Conservation (phyloP, 2,329 filamentous ascomycete species). For the Cladosporium cucumerinum region DNA sequence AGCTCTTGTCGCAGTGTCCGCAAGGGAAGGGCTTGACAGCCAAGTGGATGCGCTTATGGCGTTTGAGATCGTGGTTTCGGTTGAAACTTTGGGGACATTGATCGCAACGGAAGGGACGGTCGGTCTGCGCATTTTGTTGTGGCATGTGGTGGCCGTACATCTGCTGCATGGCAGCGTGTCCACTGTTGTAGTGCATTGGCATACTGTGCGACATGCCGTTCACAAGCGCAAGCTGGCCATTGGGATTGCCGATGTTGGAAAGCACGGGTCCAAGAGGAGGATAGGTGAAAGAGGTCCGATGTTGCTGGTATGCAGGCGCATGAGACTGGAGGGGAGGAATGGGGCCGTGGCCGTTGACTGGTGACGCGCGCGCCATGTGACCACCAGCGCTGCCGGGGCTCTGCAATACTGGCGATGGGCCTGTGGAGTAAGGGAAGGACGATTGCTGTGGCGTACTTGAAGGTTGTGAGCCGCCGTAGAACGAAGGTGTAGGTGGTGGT, state of each 20-base stretch:
- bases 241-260: constrained; percentile 74
- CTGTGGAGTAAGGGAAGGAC: constrained; percentile 48
- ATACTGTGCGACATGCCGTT: constrained; percentile 54
- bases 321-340: constrained; percentile 48
- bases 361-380: constrained; percentile 51
- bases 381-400: constrained; percentile 48
- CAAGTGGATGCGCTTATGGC: constrained; percentile 91
- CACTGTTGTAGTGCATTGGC: constrained; percentile 55
- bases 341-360: constrained; percentile 43
- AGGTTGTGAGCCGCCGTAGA: constrained; percentile 56
- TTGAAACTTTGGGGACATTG: constrained; percentile 92
- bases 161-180: constrained; percentile 66
- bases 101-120: constrained; percentile 93
- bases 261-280: constrained; percentile 66
- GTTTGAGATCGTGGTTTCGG: constrained; percentile 91
- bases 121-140: constrained; percentile 57
- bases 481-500: constrained; percentile 59
- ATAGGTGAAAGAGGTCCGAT: constrained; percentile 50
- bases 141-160: constrained; percentile 51
- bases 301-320: constrained; percentile 51
- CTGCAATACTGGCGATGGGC: constrained; percentile 49
- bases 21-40: constrained; percentile 96
- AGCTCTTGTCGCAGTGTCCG: constrained; percentile 88
- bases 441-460: constrained; percentile 50
- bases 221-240: constrained; percentile 68